phyloP scores from a whole-genome alignment of 2,329 filamentous ascomycete genomes.

The Colletotrichum navitas region DNA sequence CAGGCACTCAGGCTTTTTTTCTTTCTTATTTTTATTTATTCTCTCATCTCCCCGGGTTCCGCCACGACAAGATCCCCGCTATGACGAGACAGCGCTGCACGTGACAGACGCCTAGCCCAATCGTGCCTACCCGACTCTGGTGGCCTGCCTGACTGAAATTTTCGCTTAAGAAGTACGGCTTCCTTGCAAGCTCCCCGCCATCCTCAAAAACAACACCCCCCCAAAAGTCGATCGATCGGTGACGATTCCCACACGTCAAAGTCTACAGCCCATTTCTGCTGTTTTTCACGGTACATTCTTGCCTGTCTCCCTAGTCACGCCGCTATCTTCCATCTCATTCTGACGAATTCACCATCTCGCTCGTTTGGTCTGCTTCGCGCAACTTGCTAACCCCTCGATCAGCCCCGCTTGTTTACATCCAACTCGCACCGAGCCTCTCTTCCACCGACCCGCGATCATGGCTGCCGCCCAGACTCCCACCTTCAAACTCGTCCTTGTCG shows the following conservation, averaged over 20 bases:
- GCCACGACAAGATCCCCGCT: slow-evolving; percentile 28
- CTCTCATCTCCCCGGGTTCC: neutral
- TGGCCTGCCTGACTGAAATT: slow-evolving; percentile 55
- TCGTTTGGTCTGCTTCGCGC: slow-evolving; percentile 24
- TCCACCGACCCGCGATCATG: slow-evolving; percentile 65
- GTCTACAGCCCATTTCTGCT: slow-evolving; percentile 22
- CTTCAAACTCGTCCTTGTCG: slow-evolving; percentile 99
- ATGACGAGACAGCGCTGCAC: slow-evolving; percentile 40
- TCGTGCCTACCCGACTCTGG: slow-evolving; percentile 41
- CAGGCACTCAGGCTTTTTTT: neutral
- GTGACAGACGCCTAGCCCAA: slow-evolving; percentile 39
- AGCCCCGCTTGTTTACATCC: slow-evolving; percentile 63
- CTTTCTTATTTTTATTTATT: neutral
- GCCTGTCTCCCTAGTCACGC: slow-evolving; percentile 1
- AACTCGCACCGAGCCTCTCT: slow-evolving; percentile 46
- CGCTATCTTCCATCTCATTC: slow-evolving; percentile 39
- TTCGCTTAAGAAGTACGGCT: slow-evolving; percentile 52
- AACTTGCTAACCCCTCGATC: slow-evolving; percentile 39
- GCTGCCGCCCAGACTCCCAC: slow-evolving; percentile 77
- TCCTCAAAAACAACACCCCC: slow-evolving; percentile 55
- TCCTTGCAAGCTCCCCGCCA: slow-evolving; percentile 57
- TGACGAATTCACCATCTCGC: slow-evolving; percentile 20
- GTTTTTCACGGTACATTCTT: slow-evolving; percentile 20
- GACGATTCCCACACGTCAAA: slow-evolving; percentile 52
- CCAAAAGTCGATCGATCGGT: slow-evolving; percentile 53